A percentile compares a stretch with the other conserved stretches of the same genome.
phyloP scores from a whole-genome alignment of 2,329 filamentous ascomycete genomes.

The Colletotrichum ledebouriae region DNA sequence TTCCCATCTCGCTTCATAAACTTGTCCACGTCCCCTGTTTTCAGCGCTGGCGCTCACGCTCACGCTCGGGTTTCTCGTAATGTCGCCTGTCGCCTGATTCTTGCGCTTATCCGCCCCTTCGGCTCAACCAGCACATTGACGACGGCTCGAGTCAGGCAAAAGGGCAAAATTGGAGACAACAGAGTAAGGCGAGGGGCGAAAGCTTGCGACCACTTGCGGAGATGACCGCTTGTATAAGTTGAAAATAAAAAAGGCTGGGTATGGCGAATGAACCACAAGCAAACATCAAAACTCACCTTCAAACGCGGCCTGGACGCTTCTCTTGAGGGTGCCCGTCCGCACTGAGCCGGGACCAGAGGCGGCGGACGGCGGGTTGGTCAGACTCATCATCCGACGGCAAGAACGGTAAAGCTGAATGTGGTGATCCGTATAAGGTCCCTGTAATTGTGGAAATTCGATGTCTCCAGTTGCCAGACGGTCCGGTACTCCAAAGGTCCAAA shows the following conservation, averaged over 20 bases:
- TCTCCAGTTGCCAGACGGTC: conserved; percentile 10
- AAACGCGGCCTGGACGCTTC: conserved; percentile 72
- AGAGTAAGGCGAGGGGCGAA: conserved; percentile 1
- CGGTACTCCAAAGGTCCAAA: conserved; percentile 21
- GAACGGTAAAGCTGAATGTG: conserved; percentile 20
- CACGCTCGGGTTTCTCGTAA: conserved; percentile 5
- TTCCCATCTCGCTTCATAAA: neutral
- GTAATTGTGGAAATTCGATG: conserved; percentile 13
- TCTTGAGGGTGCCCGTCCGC: conserved; percentile 63
- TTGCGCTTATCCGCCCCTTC: conserved; percentile 1
- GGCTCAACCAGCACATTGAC: conserved; percentile 26
- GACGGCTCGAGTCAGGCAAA: conserved; percentile 34
- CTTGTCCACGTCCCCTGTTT: neutral
- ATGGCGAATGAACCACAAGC: conserved; percentile 20
- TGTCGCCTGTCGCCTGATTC: conserved; percentile 30
- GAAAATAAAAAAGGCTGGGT: conserved; percentile 1
- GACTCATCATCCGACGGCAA: conserved; percentile 58
- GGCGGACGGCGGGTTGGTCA: conserved; percentile 67
- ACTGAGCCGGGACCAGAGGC: conserved; percentile 63
- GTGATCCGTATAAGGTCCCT: conserved; percentile 15
- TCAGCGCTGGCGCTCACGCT: conserved; percentile 8
- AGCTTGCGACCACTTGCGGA: conserved; percentile 7
- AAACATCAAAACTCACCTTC: conserved; percentile 62
- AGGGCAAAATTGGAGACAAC: conserved; percentile 27
- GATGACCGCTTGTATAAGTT: neutral